Evolutionary conservation across 306 rosid genomes (phyloP).

Genomic region (Acacia melanoxylon): DNA sequence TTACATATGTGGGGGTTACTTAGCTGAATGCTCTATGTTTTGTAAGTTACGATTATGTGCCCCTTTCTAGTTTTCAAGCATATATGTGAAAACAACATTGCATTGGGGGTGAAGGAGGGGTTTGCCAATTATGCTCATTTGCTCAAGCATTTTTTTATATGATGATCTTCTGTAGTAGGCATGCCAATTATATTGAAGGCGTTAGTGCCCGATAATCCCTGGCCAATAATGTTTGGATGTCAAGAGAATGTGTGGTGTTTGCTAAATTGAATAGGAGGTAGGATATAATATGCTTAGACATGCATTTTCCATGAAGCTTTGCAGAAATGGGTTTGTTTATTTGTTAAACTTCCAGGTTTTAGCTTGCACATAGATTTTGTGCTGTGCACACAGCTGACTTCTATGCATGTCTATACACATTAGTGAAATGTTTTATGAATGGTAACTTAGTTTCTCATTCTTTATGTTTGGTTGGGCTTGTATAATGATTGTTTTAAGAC

Average conservation of each 20-base stretch:
- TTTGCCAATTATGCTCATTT: neutral
- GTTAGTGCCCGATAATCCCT: neutral
- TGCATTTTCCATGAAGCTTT: neutral
- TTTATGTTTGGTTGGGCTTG: slow-evolving; percentile 3
- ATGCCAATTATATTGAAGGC: neutral
- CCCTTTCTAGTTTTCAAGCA: neutral
- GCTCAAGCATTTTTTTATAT: slow-evolving; percentile 14
- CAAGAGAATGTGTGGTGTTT: neutral
- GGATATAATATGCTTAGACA: neutral
- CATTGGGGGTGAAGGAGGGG: neutral
- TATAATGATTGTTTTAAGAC: neutral
- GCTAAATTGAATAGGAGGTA: neutral
- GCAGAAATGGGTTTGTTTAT: slow-evolving; percentile 3
- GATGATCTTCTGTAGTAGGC: slow-evolving; percentile 20
- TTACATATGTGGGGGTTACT: neutral
- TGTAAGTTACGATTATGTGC: neutral
- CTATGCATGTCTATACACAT: neutral
- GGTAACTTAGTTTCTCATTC: neutral
- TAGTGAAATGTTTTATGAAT: slow-evolving; percentile 13
- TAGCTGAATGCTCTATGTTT: neutral
- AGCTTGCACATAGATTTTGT: slow-evolving; percentile 8
- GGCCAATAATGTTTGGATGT: neutral
- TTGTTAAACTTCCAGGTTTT: neutral
- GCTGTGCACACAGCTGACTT: slow-evolving; percentile 12
- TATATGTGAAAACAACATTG: neutral